A percentile compares a stretch with the other conserved stretches of the same genome.
Evolutionary conservation across 2,329 filamentous ascomycete species (phyloP).

Genomic region (Penicillium hesseltinei): DNA sequence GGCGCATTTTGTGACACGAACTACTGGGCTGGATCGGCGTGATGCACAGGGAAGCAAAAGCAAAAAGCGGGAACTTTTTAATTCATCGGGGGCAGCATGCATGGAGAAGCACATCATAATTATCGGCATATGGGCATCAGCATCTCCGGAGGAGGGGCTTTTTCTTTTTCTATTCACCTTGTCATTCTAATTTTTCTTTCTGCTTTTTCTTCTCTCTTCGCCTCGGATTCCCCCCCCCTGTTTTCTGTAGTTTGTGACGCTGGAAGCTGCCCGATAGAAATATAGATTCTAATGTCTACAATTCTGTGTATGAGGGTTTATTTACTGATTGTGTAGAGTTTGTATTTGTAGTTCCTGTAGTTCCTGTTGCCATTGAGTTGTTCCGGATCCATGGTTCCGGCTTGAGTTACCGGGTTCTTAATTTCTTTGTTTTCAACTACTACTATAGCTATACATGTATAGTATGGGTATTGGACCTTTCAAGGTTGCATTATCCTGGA

Average conservation of each 20-base stretch:
- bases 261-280: conserved; percentile 18
- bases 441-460: too few relatives aligned
- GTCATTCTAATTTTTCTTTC: conserved; percentile 12
- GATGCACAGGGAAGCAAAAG: conserved; percentile 22
- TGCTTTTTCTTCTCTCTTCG: conserved; percentile 10
- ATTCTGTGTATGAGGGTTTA: neutral
- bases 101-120: conserved; percentile 21
- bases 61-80: conserved; percentile 19
- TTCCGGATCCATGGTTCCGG: neutral
- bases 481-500: neutral
- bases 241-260: conserved; percentile 16
- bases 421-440: neutral
- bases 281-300: conserved; percentile 25
- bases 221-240: conserved; percentile 20
- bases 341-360: neutral
- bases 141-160: conserved; percentile 16
- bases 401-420: neutral
- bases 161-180: conserved; percentile 14
- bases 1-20: conserved; percentile 19
- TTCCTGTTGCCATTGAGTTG: neutral
- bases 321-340: neutral
- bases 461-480: neutral
- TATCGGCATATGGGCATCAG: conserved; percentile 26
- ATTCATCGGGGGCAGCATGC: conserved; percentile 17
- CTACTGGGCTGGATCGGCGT: conserved; percentile 12